Conservation (phyloP, 2,329 filamentous ascomycete species). For the Cadophora gregata region DNA sequence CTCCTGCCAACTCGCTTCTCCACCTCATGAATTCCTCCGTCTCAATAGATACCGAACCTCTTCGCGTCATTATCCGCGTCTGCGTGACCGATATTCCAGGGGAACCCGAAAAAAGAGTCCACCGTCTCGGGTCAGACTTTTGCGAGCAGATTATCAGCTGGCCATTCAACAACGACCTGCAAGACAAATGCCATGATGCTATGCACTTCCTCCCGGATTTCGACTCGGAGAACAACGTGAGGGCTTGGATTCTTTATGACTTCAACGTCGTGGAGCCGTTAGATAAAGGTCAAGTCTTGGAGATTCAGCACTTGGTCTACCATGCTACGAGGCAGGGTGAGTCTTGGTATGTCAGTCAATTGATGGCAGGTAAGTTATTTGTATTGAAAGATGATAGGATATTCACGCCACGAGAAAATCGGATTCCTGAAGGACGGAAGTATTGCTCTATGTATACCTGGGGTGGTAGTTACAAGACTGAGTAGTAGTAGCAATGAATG, state of each 20-base stretch:
- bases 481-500: no score
- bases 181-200: constrained; percentile 8
- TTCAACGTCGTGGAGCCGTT: background rate
- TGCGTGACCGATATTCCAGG: constrained; percentile 22
- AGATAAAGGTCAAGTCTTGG: background rate
- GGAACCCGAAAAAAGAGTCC: constrained; percentile 1
- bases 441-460: background rate
- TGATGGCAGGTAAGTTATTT: background rate
- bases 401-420: background rate
- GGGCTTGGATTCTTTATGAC: background rate
- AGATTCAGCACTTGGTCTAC: background rate
- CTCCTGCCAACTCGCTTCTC: no score
- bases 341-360: constrained; percentile 9
- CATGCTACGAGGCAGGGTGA: background rate
- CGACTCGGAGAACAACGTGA: constrained; percentile 26
- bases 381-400: background rate
- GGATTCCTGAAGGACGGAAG: background rate
- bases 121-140: constrained; percentile 21
- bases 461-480: background rate
- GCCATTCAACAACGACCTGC: constrained; percentile 18
- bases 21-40: no score
- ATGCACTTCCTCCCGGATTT: constrained; percentile 17
- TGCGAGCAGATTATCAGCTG: constrained; percentile 22
- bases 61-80: constrained; percentile 26
- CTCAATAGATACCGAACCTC: background rate